These are phyloP conservation scores for Fragosphaeria purpurea DNA, from an alignment of 2,329 filamentous ascomycete genomes.

Conservation along the genomic window DNA sequence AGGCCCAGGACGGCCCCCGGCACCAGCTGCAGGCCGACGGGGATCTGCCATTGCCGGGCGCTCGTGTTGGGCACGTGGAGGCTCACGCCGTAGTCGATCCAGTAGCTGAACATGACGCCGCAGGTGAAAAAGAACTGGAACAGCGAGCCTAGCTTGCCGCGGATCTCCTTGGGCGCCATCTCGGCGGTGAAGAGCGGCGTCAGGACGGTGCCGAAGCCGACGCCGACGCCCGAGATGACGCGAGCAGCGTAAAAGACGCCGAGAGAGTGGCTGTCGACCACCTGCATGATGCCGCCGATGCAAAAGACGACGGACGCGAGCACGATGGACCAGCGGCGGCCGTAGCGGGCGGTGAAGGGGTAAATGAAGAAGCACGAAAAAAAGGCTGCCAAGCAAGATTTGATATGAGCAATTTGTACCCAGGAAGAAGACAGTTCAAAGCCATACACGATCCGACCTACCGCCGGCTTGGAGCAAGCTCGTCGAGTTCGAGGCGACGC, in stretches of 20 bases:
- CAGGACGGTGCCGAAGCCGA: constrained; percentile 30
- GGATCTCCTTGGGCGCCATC: constrained; percentile 36
- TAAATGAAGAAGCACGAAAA: constrained; percentile 33
- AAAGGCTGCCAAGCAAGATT: constrained; percentile 21
- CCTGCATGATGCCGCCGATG: constrained; percentile 30
- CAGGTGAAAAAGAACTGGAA: constrained; percentile 36
- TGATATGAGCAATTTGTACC: neutral
- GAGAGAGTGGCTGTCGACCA: constrained; percentile 22
- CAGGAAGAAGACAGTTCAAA: too few relatives aligned
- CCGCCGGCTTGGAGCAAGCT: constrained; percentile 32
- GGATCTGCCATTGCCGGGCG: constrained; percentile 39
- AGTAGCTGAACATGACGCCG: constrained; percentile 29
- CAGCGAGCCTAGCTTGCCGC: constrained; percentile 30
- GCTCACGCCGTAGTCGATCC: constrained; percentile 36
- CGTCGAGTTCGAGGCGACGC: constrained; percentile 25
- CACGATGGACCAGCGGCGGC: constrained; percentile 28
- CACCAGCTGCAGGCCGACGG: constrained; percentile 45
- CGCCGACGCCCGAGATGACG: constrained; percentile 23
- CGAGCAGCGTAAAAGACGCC: constrained; percentile 27
- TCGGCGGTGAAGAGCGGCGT: constrained; percentile 35
- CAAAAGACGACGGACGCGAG: constrained; percentile 33
- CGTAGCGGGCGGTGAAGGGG: constrained; percentile 30
- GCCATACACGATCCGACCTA: constrained; percentile 6
- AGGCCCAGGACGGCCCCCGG: constrained; percentile 54
- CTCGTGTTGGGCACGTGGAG: constrained; percentile 21